Evolutionary conservation across 768 basidiomycete genomes (phyloP), one percentile per base, ranked within the genome.

Genomic region (Lactarius evosmus): DNA sequence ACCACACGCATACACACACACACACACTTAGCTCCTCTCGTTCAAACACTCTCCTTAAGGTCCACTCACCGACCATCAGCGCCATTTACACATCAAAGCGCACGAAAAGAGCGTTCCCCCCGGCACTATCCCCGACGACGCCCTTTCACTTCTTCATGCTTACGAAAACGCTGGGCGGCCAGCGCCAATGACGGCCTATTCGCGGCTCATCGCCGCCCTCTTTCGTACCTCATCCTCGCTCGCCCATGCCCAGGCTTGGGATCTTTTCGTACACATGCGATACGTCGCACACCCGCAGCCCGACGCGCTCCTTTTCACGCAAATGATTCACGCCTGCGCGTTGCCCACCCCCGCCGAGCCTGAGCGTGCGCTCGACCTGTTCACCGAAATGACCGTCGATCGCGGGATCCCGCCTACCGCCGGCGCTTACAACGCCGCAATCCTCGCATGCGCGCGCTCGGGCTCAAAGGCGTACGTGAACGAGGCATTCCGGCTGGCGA

Each of bases 181-280:
- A 2, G 85, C 90, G 0, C 87, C 93, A 0, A 85, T 92, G 71
- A 79, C 79, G 44, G 84, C 89, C 0, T 97, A 98, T 74, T 85
- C 85, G 9, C 78, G 83, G 25, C 75, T 87, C 53, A 88, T 96
- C 63, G 76, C 78, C 6, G 74, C 79, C 51, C 85, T 86, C 36
- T 83, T 83, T 69, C 78, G 78, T 49, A 76, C 78, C 30, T 78
- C 76, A 8, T 74, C 77, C 12, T 66, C 74, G 70, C 40, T 73
- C 1, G 83, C 83, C 2, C 83, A 82, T 34, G 89, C 91, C 0
- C 87, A 92, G 65, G 95, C 91, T 3, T 97, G 93, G 93, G 93
- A 98, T 71, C 82, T 98, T 44, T 98, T 93, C 74, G 79, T 90
- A 2, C 96, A 99, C 74, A 95, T 97, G 91, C 91, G 96, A 52